Evolutionary conservation across 306 rosid species (phyloP), one percentile per base, ranked within the genome.

Genomic region (Trichosanthes cucumerina): DNA sequence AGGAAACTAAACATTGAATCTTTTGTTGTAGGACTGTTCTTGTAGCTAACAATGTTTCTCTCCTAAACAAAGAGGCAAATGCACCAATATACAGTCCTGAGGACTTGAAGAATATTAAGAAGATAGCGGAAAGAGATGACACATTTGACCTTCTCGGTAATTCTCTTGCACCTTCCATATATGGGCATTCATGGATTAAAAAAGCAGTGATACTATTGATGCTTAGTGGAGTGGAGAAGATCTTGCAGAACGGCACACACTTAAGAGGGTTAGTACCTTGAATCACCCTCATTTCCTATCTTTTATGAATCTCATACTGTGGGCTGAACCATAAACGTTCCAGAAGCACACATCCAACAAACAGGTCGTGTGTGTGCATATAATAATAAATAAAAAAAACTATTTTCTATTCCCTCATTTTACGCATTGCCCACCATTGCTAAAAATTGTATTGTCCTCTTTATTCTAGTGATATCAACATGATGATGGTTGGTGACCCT

Each of bases 401-500:
- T 10, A 23, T 78, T 14, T 15, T 50, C 14, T 16, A 41, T 34
- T 77, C 57, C 11, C 21, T 39, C 23, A 4, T 9, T 21, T 28
- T 66, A 57, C 13, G 38, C 44, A 18, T 39, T 31, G 19, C 46
- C 46, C 47, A 72, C 79, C 38, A 5, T 63, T 78, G 47, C 26
- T 58, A 64, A 83, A 46, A 74, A 47, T n/a, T 36, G 36, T n/a
- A 19, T 47, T 23, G 18, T 77, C 39, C 72, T 78, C 46, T 83
- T 79, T 79, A 79, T 83, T 86, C 79, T 36, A 96, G 99, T 75
- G 99, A 96, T 88, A 91, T 96, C 66, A 95, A 95, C 89, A 95
- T 95, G 99, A 95, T 95, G 99, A 95, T 95, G 99, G 99, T 95
- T 78, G 99, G 99, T 43, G 98, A 95, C 87, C 98, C 99, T 58